A percentile compares a stretch with the other conserved stretches of the same genome.
phyloP scores from a whole-genome alignment of 768 basidiomycete genomes.

The Kwoniella sp. region DNA sequence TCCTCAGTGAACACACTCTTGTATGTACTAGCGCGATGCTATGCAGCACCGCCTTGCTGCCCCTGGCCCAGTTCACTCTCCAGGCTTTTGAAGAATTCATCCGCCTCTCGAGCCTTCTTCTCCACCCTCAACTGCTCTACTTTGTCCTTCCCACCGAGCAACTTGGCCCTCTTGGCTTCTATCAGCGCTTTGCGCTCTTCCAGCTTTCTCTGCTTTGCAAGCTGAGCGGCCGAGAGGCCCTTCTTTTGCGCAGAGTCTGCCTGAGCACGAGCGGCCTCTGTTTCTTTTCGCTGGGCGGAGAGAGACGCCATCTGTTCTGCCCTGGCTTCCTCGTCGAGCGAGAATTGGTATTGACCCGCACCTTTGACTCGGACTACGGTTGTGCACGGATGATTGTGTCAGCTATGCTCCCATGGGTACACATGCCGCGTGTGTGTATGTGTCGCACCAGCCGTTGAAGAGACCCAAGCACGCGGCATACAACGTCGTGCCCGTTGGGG shows the following conservation, averaged over 20 bases:
- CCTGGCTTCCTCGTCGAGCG: conserved; percentile 77
- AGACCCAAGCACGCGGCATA: no score
- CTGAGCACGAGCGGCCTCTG: conserved; percentile 65
- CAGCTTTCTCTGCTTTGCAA: conserved; percentile 41
- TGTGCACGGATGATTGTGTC: not conserved
- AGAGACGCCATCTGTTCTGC: conserved; percentile 81
- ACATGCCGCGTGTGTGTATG: not conserved
- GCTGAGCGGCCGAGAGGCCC: conserved; percentile 39
- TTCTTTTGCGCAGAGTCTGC: conserved; percentile 60
- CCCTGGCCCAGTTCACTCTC: conserved; percentile 29
- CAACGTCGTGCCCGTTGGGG: no score
- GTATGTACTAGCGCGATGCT: no score
- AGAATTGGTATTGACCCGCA: conserved; percentile 91
- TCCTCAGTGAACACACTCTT: not conserved
- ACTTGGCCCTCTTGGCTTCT: conserved; percentile 46
- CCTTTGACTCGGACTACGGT: conserved; percentile 74
- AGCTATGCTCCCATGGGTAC: not conserved
- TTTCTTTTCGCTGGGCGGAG: conserved; percentile 69
- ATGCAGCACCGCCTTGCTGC: no score
- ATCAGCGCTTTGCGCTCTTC: conserved; percentile 51
- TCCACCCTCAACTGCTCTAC: conserved; percentile 35
- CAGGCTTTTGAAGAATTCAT: conserved; percentile 35
- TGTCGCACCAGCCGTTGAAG: no score
- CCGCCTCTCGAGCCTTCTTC: conserved; percentile 38
- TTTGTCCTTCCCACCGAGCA: conserved; percentile 46